Evolutionary conservation across 306 rosid genomes (phyloP), one percentile per base, ranked within the genome.

Genomic region (Cucumis cinereus): DNA sequence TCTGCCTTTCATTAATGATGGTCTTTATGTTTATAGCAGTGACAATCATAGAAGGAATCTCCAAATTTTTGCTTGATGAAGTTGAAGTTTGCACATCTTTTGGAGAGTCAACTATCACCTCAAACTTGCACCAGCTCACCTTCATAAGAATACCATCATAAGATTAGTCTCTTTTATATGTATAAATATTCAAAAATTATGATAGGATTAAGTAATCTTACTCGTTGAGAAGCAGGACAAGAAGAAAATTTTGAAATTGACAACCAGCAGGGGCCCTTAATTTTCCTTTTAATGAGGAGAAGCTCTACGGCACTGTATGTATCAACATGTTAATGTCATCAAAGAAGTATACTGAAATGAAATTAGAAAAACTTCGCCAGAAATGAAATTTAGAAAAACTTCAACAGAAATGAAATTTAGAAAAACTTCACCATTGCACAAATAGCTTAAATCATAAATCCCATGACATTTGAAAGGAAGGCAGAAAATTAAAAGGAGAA

Each of bases 101-200:
- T 26, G 99, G 89, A 80, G 87, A 84, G 79, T 87, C 90, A 77
- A 90, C 87, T 40, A 68, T 81, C 82, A 92, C 96, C 85, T 92
- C 98, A 84, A 90, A 94, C 84, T 94, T 90, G 92, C 97, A 94
- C 96, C 99, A 94, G 89, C 98, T 92, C 77, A 94, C 96, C 99
- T 94, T 89, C 56, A 62, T 61, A 54, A 50, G 52, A 79, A 74
- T 84, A 79, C 36, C 77, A 69, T 72, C 72, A 38, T 36, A 62
- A 23, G 79, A 63, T 80, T 58, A 77, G 45, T 45, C 38, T 63
- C 24, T 63, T 63, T 35, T 19, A 17, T 8, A 35, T 8, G 19
- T 58, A 63, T 35, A 63, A 63, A 35, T 35, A 16, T 63, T 35
- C 2, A 7, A 7, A 9, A n/a, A 41, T 10, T 38, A 74, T 19